A percentile compares a stretch with the other conserved stretches of the same genome.
Conservation (phyloP, 1,139 yeast genomes). For the Saccharomyces uvarum region DNA sequence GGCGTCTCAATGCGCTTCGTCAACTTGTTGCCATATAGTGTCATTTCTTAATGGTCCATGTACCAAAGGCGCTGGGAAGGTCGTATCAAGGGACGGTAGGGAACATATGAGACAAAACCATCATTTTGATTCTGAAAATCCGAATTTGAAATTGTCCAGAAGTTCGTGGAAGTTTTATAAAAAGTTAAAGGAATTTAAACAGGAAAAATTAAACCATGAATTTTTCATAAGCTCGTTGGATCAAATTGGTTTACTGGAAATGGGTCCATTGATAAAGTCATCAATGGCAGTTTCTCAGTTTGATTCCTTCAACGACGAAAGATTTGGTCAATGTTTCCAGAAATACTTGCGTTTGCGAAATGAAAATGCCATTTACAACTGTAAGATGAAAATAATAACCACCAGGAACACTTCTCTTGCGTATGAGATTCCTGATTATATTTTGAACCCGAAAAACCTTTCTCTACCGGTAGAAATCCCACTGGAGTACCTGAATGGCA, state of each 20-base stretch:
- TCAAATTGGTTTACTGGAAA: constrained; percentile 20
- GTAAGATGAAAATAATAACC: constrained; percentile 3
- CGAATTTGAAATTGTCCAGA: constrained; percentile 7
- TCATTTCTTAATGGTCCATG: constrained; percentile 21
- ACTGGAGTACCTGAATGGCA: background rate
- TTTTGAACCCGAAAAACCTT: background rate
- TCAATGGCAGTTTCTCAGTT: constrained; percentile 11
- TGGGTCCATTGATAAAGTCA: constrained; percentile 10
- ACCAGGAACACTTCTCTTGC: background rate
- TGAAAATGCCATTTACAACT: constrained; percentile 4
- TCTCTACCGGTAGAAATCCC: background rate
- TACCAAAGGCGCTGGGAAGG: constrained; percentile 21
- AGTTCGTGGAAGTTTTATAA: constrained; percentile 12
- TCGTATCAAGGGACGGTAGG: constrained; percentile 13
- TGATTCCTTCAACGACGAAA: constrained; percentile 10
- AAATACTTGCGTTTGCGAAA: background rate
- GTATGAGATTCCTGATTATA: background rate
- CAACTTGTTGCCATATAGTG: constrained; percentile 5
- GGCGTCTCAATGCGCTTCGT: background rate
- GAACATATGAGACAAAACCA: constrained; percentile 15
- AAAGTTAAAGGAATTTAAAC: constrained; percentile 1
- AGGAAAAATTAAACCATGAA: constrained; percentile 1
- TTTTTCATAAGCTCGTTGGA: constrained; percentile 17
- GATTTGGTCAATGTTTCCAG: constrained; percentile 3
- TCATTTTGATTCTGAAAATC: constrained; percentile 10